phyloP scores from a whole-genome alignment of 2,329 filamentous ascomycete species.

The Fusarium staphyleae region DNA sequence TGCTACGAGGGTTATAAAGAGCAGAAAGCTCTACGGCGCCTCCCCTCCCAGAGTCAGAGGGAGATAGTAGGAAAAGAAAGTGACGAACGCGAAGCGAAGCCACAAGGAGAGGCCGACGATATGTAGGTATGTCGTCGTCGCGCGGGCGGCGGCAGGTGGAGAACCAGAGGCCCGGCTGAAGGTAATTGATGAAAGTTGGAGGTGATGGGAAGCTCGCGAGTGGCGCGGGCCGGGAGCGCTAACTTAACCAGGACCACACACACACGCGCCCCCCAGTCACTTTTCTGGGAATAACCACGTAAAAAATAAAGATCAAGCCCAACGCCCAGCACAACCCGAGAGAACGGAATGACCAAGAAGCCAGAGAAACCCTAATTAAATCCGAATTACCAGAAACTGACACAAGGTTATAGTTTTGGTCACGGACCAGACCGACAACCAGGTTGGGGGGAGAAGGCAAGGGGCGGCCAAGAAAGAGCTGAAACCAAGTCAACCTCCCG shows the following conservation, averaged over 20 bases:
- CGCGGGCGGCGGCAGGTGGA: constrained; percentile 32
- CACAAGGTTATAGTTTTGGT: not conserved
- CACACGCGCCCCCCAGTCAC: not conserved
- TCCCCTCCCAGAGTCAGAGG: not conserved
- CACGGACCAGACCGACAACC: constrained; percentile 11
- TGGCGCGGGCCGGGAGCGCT: constrained; percentile 35
- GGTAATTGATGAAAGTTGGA: constrained; percentile 25
- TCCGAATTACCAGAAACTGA: not conserved
- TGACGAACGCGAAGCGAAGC: constrained; percentile 20
- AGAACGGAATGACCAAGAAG: not conserved
- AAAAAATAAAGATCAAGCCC: not conserved
- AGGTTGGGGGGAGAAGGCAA: constrained; percentile 7
- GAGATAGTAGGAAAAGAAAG: not conserved
- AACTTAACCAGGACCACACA: not conserved
- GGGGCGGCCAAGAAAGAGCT: constrained; percentile 1
- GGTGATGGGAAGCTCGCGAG: constrained; percentile 24
- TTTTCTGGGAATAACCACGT: not conserved
- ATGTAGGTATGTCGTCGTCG: constrained; percentile 23
- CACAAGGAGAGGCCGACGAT: constrained; percentile 31
- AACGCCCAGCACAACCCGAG: not conserved
- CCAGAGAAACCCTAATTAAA: not conserved
- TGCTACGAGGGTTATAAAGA: not conserved
- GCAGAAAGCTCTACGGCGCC: not conserved
- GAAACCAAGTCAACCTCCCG: not conserved
- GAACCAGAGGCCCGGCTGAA: constrained; percentile 34